These are phyloP conservation scores for Helianthus annuus DNA, from an alignment of 129 eudicot genomes.

Conservation along the genomic window HanXRQr2.0-SUNRISE NC_035434.2:9201533-9202032, in stretches of 20 bases:
- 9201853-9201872: conserved; percentile 72
- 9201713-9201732: neutral
- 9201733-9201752: conserved; percentile 17
- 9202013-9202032: neutral
- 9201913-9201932: conserved; percentile 49
- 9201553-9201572: conserved; percentile 65
- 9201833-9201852: conserved; percentile 89
- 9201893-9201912: conserved; percentile 79
- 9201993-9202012: neutral
- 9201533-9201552: conserved; percentile 35
- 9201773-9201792: conserved; percentile 86
- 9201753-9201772: conserved; percentile 69
- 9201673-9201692: neutral
- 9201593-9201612: conserved; percentile 46
- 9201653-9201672: neutral
- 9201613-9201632: conserved; percentile 17
- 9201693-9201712: neutral
- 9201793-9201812: conserved; percentile 80
- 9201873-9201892: conserved; percentile 71
- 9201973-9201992: neutral
- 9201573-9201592: conserved; percentile 69
- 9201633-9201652: neutral
- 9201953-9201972: conserved; percentile 1
- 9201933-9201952: conserved; percentile 31
- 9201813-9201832: conserved; percentile 80